Evolutionary conservation across 345 rosid genomes (phyloP).

Genomic region (Luvunga scandens): DNA sequence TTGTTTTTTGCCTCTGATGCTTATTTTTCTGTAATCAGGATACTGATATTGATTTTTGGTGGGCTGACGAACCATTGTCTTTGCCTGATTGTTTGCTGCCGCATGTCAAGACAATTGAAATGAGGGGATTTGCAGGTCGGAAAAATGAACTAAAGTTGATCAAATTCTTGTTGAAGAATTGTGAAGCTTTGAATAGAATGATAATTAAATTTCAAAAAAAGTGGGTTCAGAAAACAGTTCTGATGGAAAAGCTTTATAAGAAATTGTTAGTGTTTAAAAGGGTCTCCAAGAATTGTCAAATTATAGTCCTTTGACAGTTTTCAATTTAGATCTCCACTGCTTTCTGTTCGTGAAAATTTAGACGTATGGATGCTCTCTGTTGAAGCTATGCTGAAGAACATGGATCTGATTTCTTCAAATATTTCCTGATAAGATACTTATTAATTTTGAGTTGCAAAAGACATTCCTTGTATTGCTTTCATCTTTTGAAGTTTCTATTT

Average conservation of each 20-base stretch:
- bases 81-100: background rate
- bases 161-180: background rate
- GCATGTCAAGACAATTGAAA: background rate
- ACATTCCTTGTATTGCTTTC: no score
- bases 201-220: no score
- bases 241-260: background rate
- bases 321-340: no score
- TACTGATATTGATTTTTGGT: no score
- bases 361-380: background rate
- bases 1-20: no score
- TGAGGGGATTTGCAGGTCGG: background rate
- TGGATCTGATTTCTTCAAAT: background rate
- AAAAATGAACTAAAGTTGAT: background rate
- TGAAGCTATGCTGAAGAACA: background rate
- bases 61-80: no score
- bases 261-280: background rate
- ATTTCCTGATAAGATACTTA: no score
- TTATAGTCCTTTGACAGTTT: background rate
- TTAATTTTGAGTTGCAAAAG: no score
- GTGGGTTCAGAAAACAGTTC: no score
- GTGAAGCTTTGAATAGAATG: background rate
- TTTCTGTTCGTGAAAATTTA: background rate
- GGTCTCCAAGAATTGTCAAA: background rate
- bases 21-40: no score
- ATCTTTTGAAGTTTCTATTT: no score